A percentile compares a stretch with the other conserved stretches of the same genome.
These are phyloP conservation scores for Prunus campanulata DNA, from an alignment of 306 rosid species.

Conservation along the genomic window DNA sequence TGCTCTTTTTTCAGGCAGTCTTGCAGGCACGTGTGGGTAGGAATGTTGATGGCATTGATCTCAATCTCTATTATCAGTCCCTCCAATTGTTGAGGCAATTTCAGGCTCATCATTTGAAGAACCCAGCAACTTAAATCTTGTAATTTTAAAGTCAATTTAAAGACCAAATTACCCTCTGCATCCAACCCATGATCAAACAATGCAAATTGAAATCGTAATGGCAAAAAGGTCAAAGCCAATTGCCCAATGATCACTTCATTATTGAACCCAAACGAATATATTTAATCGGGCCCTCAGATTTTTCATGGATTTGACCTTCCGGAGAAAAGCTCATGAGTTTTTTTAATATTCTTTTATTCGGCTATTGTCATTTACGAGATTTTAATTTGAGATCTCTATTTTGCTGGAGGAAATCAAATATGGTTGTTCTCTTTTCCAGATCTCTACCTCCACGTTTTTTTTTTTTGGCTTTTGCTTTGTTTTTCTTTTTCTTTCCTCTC, in stretches of 20 bases:
- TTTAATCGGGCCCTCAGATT: background rate
- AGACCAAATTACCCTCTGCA: background rate
- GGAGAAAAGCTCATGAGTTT: no score
- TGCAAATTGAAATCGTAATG: background rate
- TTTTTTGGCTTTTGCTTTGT: no score
- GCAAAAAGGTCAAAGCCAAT: background rate
- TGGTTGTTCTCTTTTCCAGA: no score
- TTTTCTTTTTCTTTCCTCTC: no score
- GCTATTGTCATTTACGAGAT: no score
- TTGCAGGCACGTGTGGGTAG: slow-evolving; percentile 80
- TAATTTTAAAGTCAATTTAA: background rate
- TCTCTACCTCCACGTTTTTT: no score
- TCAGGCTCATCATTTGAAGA: slow-evolving; percentile 57
- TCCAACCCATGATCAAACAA: background rate
- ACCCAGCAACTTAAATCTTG: slow-evolving; percentile 13
- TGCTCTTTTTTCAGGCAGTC: slow-evolving; percentile 51
- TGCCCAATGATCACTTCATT: background rate
- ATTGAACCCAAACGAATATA: background rate
- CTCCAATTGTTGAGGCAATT: slow-evolving; percentile 64
- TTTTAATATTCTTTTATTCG: no score
- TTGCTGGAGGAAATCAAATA: no score
- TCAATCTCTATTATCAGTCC: slow-evolving; percentile 76
- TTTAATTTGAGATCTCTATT: no score
- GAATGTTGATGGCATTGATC: slow-evolving; percentile 90
- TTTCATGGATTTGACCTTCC: background rate